phyloP scores from a whole-genome alignment of 331 rosid species.

The Ulmus americana region DNA sequence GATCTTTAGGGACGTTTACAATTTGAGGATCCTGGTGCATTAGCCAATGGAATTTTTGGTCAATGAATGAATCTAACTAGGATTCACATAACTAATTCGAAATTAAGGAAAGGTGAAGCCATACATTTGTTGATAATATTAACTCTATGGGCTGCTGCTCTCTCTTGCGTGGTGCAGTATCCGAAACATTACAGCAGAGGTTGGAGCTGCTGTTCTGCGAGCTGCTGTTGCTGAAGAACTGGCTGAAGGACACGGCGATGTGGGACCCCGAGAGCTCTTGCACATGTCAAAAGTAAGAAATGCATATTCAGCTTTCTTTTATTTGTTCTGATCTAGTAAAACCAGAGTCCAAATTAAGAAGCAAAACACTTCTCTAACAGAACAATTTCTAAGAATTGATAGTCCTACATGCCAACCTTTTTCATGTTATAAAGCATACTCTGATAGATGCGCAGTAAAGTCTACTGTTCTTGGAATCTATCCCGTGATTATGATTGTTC shows the following conservation, averaged over 20 bases:
- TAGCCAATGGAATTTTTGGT: not conserved
- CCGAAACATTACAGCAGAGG: conserved; percentile 73
- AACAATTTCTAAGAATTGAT: no score
- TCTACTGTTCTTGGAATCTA: no score
- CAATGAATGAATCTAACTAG: not conserved
- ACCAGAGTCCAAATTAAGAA: not conserved
- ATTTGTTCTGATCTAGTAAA: not conserved
- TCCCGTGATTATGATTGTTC: no score
- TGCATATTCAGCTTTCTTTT: not conserved
- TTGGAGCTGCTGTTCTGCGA: conserved; percentile 86
- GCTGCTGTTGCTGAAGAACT: conserved; percentile 74
- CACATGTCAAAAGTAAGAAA: conserved; percentile 74
- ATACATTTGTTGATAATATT: conserved; percentile 10
- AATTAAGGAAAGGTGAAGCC: not conserved
- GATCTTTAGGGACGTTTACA: not conserved
- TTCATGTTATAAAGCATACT: no score
- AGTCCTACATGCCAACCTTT: no score
- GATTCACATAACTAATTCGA: not conserved
- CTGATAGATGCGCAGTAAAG: no score
- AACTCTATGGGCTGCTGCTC: conserved; percentile 11
- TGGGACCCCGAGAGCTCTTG: conserved; percentile 65
- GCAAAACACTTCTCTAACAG: no score
- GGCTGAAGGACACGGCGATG: conserved; percentile 77
- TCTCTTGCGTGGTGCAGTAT: conserved; percentile 47
- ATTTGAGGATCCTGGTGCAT: not conserved